Evolutionary conservation across 1,284 basidiomycete species (phyloP), one percentile per base, ranked within the genome.

Genomic region (Papiliotrema flavescens): DNA sequence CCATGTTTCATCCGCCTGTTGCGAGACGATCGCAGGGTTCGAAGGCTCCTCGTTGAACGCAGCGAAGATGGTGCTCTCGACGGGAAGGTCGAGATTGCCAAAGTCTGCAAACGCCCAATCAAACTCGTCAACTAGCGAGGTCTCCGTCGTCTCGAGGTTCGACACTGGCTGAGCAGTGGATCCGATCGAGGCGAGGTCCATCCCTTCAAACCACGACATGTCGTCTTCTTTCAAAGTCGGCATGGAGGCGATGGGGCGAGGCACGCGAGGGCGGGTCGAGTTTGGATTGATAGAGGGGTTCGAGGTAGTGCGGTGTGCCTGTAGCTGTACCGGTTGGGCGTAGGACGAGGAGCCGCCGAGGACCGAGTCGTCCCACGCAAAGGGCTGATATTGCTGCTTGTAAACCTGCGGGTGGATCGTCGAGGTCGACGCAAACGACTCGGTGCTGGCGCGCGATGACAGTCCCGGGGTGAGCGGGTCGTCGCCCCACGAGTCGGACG

Each of bases 191-290:
- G 13, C 40, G 43, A 36, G 11, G 43, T 53, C 50, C 4, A 42
- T 44, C 13, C 56, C 57, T 42, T 67, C 62, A 43, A 67, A 60
- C 66, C 64, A 65, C 11, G 3, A 15, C 23, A 55, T 37, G n/a
- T 63, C 62, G 47, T 71, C 67, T 52, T 71, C 69, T 46, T 59
- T 65, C 15, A 71, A 56, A 14, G 65, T 54, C 13, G 69, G 66
- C 69, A 71, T 69, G 28, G 69, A 71, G 9, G 58, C 39, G 42
- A 69, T 55, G 15, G 55, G 56, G 42, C 62, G 62, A 32, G 65
- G 41, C 9, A 53, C 41, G 32, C 60, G 51, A 15, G 62, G 62
- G 6, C 57, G 56, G n/a, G n/a, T n/a, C n/a, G 28, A 32, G 19
- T 62, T 48, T 5, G 53, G 46, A 32, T 59, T 59, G 45, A 71